Conservation (phyloP, 441 rosid genomes). For the Mallotus japonicus region DNA sequence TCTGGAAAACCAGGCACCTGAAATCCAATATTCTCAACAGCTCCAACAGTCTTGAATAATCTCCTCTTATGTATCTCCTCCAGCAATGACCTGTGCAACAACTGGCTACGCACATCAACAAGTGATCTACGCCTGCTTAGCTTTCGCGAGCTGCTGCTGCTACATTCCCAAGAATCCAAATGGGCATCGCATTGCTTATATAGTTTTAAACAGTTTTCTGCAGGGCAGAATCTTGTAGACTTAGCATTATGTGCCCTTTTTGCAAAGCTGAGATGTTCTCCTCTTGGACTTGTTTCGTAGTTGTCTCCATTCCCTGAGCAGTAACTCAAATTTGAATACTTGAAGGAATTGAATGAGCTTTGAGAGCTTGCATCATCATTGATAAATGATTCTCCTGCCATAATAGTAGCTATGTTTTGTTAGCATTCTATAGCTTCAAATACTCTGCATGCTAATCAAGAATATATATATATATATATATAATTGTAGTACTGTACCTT, state of each 20-base stretch:
- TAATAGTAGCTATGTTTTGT: background rate
- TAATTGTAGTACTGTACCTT: constrained; percentile 25
- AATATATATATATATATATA: no score
- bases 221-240: constrained; percentile 44
- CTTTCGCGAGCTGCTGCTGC: constrained; percentile 24
- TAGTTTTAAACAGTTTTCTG: constrained; percentile 15
- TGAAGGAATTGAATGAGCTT: constrained; percentile 43
- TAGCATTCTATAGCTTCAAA: background rate
- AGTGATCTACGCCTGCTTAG: constrained; percentile 47
- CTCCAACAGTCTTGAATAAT: constrained; percentile 58
- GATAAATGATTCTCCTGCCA: constrained; percentile 39
- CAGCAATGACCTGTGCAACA: constrained; percentile 65
- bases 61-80: constrained; percentile 67
- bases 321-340: constrained; percentile 43
- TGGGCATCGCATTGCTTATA: background rate
- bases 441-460: background rate
- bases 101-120: constrained; percentile 63
- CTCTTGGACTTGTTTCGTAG: constrained; percentile 19
- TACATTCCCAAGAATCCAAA: constrained; percentile 21
- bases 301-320: constrained; percentile 41
- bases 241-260: constrained; percentile 14
- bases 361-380: constrained; percentile 48
- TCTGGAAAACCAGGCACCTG: constrained; percentile 34
- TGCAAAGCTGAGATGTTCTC: constrained; percentile 22
- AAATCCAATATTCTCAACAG: constrained; percentile 55